Conservation (phyloP, 2,329 filamentous ascomycete genomes). For the Cladophialophora carrionii region DNA sequence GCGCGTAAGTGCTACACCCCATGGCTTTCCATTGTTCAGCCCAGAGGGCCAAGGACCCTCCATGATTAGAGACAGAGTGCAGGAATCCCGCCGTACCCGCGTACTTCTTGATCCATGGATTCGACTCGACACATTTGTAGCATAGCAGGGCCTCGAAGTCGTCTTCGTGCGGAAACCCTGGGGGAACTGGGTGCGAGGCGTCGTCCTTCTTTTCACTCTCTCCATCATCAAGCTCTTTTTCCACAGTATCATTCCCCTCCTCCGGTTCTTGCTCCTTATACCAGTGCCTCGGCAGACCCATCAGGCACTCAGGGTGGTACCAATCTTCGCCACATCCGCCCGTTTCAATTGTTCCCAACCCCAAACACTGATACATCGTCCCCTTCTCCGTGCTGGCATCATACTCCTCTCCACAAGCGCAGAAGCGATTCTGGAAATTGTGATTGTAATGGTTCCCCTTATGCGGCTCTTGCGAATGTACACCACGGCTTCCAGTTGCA, state of each 20-base stretch:
- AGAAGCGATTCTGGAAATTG: slow-evolving; percentile 92
- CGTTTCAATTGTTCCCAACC: slow-evolving; percentile 74
- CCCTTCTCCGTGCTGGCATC: slow-evolving; percentile 87
- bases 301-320: slow-evolving; percentile 92
- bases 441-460: slow-evolving; percentile 87
- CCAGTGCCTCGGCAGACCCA: slow-evolving; percentile 77
- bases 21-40: background rate
- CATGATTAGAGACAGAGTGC: slow-evolving; percentile 64
- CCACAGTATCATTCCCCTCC: slow-evolving; percentile 41
- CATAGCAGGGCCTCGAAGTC: slow-evolving; percentile 89
- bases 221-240: slow-evolving; percentile 39
- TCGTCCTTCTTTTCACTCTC: slow-evolving; percentile 35
- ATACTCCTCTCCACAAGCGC: slow-evolving; percentile 84
- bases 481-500: slow-evolving; percentile 74
- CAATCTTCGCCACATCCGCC: slow-evolving; percentile 96
- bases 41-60: slow-evolving; percentile 29
- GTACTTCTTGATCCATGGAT: slow-evolving; percentile 91
- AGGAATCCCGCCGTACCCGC: slow-evolving; percentile 80
- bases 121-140: slow-evolving; percentile 86
- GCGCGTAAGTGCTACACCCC: background rate
- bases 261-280: slow-evolving; percentile 55
- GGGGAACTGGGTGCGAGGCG: slow-evolving; percentile 66
- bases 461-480: slow-evolving; percentile 74
- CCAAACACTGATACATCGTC: slow-evolving; percentile 97
- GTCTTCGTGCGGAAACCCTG: slow-evolving; percentile 85